Evolutionary conservation across 1,139 yeast species (phyloP), one percentile per base, ranked within the genome.

Genomic region (Kodamaea anthophila): DNA sequence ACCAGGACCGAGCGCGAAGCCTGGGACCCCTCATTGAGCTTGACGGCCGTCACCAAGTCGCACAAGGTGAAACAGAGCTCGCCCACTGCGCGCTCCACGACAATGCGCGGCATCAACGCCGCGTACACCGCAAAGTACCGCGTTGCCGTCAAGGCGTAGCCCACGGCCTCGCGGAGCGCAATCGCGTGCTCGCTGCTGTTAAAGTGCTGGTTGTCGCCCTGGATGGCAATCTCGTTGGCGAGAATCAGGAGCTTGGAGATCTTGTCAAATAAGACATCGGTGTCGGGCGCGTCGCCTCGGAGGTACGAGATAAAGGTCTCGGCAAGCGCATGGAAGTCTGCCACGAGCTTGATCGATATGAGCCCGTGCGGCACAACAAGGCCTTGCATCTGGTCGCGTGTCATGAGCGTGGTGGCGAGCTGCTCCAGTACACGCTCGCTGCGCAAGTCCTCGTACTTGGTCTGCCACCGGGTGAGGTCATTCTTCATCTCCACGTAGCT

Each of bases 121-220:
- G 72, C 63, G 38, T 83, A 78, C 5, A 77, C 60, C 1, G 85
- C 77, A 52, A 65, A 84, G 49, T 86, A 86, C 46, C 96, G 70
- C 0, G 94, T 73, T 0, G 91, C 73, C 4, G 95, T 77, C 29
- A 88, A 74, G 1, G 81, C 71, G 56, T 82, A 87, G 16, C 87
- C 77, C 9, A 84, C 73, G 0, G 94, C 70, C 29, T 82, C 83
- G 34, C 85, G 72, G 10, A 81, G 65, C 26, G 75, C 53, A 4
- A 53, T 40, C 1, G 66, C 40, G 44, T 57, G 37, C 46, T 59
- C 55, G 51, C 59, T 47, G 42, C 65, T 40, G 53, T 57, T 49
- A 47, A 65, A 38, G 12, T 55, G 53, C 13, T 49, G 46, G 21
- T 42, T 41, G 26, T 68, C 65, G 13, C 70, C 72, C 37, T 60